A percentile compares a stretch with the other conserved stretches of the same genome.
phyloP scores from a whole-genome alignment of 805 yeast genomes.

The Groenewaldozyma salmanticensis region DNA sequence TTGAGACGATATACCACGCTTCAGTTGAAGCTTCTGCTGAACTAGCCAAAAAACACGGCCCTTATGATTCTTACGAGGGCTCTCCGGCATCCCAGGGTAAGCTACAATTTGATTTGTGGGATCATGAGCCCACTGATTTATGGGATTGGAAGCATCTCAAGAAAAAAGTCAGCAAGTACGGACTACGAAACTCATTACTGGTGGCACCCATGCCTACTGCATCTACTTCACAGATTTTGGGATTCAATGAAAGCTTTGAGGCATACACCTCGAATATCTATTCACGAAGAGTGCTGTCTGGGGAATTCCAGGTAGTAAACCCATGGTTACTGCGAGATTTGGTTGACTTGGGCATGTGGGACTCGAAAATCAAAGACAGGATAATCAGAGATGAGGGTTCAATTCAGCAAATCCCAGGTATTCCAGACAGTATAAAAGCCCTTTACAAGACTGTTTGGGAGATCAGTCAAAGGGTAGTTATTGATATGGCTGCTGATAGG shows the following conservation, averaged over 20 bases:
- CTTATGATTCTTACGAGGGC: slow-evolving; percentile 65
- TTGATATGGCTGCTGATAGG: slow-evolving; percentile 79
- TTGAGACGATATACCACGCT: slow-evolving; percentile 93
- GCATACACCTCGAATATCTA: slow-evolving; percentile 92
- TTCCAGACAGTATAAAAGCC: slow-evolving; percentile 65
- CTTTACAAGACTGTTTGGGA: slow-evolving; percentile 98
- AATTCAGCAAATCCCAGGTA: slow-evolving; percentile 59
- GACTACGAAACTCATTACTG: slow-evolving; percentile 76
- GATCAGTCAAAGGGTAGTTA: slow-evolving; percentile 71
- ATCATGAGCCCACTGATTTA: slow-evolving; percentile 60
- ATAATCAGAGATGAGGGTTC: slow-evolving; percentile 78
- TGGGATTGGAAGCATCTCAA: slow-evolving; percentile 83
- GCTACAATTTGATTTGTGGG: slow-evolving; percentile 86
- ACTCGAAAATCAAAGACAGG: slow-evolving; percentile 62
- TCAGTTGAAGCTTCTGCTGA: slow-evolving; percentile 83
- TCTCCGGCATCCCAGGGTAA: slow-evolving; percentile 85
- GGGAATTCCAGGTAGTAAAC: slow-evolving; percentile 90
- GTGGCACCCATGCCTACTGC: slow-evolving; percentile 95
- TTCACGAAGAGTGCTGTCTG: slow-evolving; percentile 82
- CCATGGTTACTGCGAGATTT: slow-evolving; percentile 76
- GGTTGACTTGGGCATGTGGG: slow-evolving; percentile 77
- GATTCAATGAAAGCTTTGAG: slow-evolving; percentile 92
- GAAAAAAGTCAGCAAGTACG: slow-evolving; percentile 46
- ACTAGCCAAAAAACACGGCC: slow-evolving; percentile 58
- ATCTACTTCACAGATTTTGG: slow-evolving; percentile 90